Evolutionary conservation across 1,139 yeast species (phyloP), one percentile per base, ranked within the genome.

Genomic region (Blastobotrys capitulatus): DNA sequence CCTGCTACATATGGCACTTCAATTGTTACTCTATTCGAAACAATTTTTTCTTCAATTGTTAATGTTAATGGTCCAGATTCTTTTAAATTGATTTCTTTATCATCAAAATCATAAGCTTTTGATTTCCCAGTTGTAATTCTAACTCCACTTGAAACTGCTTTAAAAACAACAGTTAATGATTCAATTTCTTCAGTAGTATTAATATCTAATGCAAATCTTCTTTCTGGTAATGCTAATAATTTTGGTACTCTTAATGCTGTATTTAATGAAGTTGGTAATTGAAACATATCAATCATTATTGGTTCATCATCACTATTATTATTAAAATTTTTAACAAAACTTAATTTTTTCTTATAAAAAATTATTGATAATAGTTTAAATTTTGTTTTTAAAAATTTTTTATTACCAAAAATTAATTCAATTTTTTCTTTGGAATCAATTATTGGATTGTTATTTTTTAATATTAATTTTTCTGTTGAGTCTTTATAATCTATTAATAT

Each of bases 331-430:
- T 61, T 61, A n/a, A 48, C 51, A 45, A 60, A 59, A 15, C 50
- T 52, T 26, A 57, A 60, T 47, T 52, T 62, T 4, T 56, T 66
- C 41, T 52, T 46, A 1, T 51, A 49, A 2, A 65, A 57, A 5
- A 53, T 53, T 10, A 66, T 45, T 5, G 56, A 51, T 1, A 59
- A 50, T 12, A 63, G 42, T 12, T 53, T 53, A 52, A 66, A 66
- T 1, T 53, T 42, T 3, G 70, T 71, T 22, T 54, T 54, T n/a
- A 55, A 46, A 36, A 60, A 54, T 20, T 52, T 53, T 26, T 54
- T 48, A 1, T 46, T 43, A 13, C 47, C 34, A 20, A 55, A 44
- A 12, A 43, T 36, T 16, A 51, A 16, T 29, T 38, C 42, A 27
- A 38, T 46, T n/a, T 34, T 32, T 12, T 31, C 31, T 19, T 37